A percentile compares a stretch with the other conserved stretches of the same genome.
Evolutionary conservation across 2,329 filamentous ascomycete genomes (phyloP).

Genomic region (Phoma sp.): DNA sequence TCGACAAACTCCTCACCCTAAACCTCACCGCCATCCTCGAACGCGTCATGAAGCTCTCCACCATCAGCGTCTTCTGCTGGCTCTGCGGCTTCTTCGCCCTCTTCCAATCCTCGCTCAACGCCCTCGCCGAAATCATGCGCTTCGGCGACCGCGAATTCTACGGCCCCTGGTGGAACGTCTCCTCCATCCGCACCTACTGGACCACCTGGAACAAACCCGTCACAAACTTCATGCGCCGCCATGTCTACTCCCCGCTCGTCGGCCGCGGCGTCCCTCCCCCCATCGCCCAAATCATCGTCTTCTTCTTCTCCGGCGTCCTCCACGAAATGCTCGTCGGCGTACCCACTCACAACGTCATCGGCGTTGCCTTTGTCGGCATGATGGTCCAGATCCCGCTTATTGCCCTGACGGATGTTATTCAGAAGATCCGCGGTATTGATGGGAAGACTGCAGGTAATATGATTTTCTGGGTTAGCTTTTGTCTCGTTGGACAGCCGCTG

Average conservation of each 20-base stretch:
- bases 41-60: constrained; percentile 91
- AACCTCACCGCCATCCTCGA: constrained; percentile 85
- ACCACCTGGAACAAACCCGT: constrained; percentile 98
- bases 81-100: constrained; percentile 96
- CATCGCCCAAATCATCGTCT: constrained; percentile 80
- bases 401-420: constrained; percentile 76
- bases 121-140: constrained; percentile 83
- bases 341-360: constrained; percentile 91
- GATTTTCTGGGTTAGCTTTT: constrained; percentile 97
- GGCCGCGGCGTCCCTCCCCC: constrained; percentile 79
- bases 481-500: constrained; percentile 91
- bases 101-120: constrained; percentile 93
- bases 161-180: constrained; percentile 92
- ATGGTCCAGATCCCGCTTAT: constrained; percentile 91
- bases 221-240: constrained; percentile 93
- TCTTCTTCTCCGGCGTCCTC: constrained; percentile 84
- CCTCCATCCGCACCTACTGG: constrained; percentile 88
- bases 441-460: constrained; percentile 87
- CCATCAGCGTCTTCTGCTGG: constrained; percentile 96
- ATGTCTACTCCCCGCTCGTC: constrained; percentile 88
- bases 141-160: constrained; percentile 97
- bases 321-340: constrained; percentile 94
- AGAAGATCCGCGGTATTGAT: constrained; percentile 77
- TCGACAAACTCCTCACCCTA: constrained; percentile 83
- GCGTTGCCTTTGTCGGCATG: constrained; percentile 95